Conservation (phyloP, 2,329 filamentous ascomycete species). For the Aspergillus ustus region DNA sequence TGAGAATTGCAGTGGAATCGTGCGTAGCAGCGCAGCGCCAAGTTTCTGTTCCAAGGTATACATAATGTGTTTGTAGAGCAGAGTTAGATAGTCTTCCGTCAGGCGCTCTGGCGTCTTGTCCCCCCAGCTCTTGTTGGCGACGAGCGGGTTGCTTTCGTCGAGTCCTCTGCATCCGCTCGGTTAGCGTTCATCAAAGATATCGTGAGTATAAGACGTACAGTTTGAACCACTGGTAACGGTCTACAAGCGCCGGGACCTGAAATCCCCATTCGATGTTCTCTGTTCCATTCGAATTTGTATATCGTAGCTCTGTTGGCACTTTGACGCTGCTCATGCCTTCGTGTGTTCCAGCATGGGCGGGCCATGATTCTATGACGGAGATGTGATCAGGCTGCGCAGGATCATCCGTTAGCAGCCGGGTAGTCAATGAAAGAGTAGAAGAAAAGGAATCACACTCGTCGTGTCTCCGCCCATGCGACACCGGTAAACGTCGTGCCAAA, state of each 20-base stretch:
- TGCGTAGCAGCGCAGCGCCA: constrained; percentile 9
- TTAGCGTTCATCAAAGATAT: background rate
- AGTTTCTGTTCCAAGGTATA: constrained; percentile 16
- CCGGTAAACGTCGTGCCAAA: constrained; percentile 16
- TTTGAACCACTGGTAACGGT: constrained; percentile 18
- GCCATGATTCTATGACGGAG: constrained; percentile 18
- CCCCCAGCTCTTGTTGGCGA: constrained; percentile 12
- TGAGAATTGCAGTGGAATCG: constrained; percentile 12
- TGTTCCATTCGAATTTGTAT: background rate
- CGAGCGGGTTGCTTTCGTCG: constrained; percentile 14
- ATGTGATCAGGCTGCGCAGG: constrained; percentile 8
- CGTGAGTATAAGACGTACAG: background rate
- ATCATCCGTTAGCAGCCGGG: background rate
- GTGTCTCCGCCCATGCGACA: constrained; percentile 17
- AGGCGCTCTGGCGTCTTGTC: constrained; percentile 9
- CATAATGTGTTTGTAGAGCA: constrained; percentile 14
- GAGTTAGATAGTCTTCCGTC: constrained; percentile 12
- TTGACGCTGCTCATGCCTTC: constrained; percentile 18
- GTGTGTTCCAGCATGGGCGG: constrained; percentile 3
- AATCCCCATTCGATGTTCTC: constrained; percentile 15
- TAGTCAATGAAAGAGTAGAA: background rate
- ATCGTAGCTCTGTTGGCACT: constrained; percentile 12
- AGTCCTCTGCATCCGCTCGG: constrained; percentile 10
- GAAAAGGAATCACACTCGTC: background rate
- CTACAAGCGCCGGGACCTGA: constrained; percentile 9